Evolutionary conservation across 805 yeast genomes (phyloP).

Genomic region (Kodamaea kaohsiungensis): DNA sequence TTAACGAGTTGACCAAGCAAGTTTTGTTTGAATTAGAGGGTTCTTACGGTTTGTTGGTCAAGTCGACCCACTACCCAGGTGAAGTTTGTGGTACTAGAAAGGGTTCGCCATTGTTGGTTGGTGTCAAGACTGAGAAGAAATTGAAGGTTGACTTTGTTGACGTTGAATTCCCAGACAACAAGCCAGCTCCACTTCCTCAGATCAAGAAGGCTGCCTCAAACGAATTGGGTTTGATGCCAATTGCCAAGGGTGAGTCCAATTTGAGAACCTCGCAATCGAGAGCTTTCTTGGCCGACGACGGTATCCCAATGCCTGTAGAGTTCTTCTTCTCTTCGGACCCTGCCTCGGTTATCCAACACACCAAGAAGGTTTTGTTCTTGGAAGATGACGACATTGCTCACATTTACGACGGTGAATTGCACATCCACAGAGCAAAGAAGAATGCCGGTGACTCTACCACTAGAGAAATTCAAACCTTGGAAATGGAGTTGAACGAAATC

Average conservation of each 20-base stretch:
- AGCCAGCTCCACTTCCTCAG: constrained; percentile 22
- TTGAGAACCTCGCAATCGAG: constrained; percentile 91
- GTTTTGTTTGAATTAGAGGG: constrained; percentile 94
- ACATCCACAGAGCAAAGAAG: constrained; percentile 92
- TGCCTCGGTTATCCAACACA: constrained; percentile 93
- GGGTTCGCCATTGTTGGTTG: constrained; percentile 96
- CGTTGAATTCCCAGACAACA: constrained; percentile 87
- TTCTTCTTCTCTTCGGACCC: constrained; percentile 97
- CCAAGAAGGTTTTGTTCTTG: constrained; percentile 92
- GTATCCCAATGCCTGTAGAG: constrained; percentile 90
- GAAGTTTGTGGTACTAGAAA: constrained; percentile 96
- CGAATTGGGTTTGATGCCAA: constrained; percentile 47
- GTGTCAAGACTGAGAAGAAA: constrained; percentile 94
- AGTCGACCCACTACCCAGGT: constrained; percentile 89
- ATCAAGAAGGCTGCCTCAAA: constrained; percentile 17
- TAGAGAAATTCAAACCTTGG: constrained; percentile 94
- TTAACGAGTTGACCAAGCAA: constrained; percentile 88
- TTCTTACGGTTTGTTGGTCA: constrained; percentile 93
- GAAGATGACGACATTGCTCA: constrained; percentile 99
- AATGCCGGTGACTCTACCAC: constrained; percentile 83
- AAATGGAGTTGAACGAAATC: constrained; percentile 94
- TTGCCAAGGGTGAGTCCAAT: constrained; percentile 53
- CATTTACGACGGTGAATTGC: constrained; percentile 96
- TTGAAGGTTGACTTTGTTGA: constrained; percentile 97
- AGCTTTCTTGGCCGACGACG: constrained; percentile 94